These are phyloP conservation scores for Daldinia sp. DNA, from an alignment of 2,329 filamentous ascomycete species.

Conservation along the genomic window DNA sequence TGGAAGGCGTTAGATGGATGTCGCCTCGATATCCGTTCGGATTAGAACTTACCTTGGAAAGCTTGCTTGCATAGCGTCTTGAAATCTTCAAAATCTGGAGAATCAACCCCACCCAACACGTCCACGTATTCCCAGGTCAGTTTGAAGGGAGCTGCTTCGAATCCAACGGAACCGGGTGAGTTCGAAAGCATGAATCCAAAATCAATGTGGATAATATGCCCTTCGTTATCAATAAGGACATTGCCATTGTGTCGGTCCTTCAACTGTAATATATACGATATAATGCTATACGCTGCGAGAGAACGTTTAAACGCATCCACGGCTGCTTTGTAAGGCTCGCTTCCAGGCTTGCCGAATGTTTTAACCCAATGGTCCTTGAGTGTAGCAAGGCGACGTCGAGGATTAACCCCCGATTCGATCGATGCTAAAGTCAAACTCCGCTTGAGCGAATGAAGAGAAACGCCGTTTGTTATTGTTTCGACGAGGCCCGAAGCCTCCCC, in stretches of 20 bases:
- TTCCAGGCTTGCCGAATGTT: slow-evolving; percentile 78
- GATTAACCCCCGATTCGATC: slow-evolving; percentile 78
- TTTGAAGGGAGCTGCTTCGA: slow-evolving; percentile 89
- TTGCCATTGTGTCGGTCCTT: slow-evolving; percentile 91
- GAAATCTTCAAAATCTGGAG: slow-evolving; percentile 78
- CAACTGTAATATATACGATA: slow-evolving; percentile 84
- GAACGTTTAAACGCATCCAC: slow-evolving; percentile 84
- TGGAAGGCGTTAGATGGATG: slow-evolving; percentile 48
- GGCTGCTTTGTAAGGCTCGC: slow-evolving; percentile 76
- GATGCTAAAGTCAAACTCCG: slow-evolving; percentile 81
- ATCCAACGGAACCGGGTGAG: slow-evolving; percentile 84
- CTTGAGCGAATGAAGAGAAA: slow-evolving; percentile 88
- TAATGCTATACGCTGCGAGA: slow-evolving; percentile 87
- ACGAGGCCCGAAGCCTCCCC: slow-evolving; percentile 87
- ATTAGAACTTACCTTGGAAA: slow-evolving; percentile 74
- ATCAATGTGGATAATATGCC: slow-evolving; percentile 89
- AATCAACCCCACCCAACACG: slow-evolving; percentile 79
- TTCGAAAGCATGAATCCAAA: slow-evolving; percentile 93
- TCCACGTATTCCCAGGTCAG: slow-evolving; percentile 88
- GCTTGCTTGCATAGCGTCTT: slow-evolving; percentile 85
- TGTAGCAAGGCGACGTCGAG: slow-evolving; percentile 80
- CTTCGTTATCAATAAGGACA: slow-evolving; percentile 85
- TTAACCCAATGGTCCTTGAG: slow-evolving; percentile 86
- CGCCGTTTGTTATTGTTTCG: slow-evolving; percentile 89
- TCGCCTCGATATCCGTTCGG: background rate